These are phyloP conservation scores for Volutella citrinella DNA, from an alignment of 2,329 filamentous ascomycete species.

Conservation along the genomic window DNA sequence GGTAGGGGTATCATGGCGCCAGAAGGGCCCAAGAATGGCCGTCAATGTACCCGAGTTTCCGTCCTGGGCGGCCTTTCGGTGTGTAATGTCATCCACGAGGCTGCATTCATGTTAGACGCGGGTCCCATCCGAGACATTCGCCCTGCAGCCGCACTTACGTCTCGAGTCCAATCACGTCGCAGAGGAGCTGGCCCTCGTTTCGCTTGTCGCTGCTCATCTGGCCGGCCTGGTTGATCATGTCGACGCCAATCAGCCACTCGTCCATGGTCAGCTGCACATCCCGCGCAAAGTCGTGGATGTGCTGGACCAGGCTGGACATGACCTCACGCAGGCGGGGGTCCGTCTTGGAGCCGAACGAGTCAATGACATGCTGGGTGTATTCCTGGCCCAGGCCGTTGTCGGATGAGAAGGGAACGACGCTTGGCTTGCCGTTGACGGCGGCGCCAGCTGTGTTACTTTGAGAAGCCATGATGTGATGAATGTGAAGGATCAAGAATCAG, in stretches of 20 bases:
- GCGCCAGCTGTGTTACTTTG: too few relatives aligned
- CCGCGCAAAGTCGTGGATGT: constrained; percentile 78
- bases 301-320: constrained; percentile 64
- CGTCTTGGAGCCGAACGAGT: constrained; percentile 70
- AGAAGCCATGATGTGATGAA: too few relatives aligned
- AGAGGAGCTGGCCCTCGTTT: constrained; percentile 72
- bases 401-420: constrained; percentile 40
- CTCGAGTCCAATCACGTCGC: constrained; percentile 72
- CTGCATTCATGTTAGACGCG: too few relatives aligned
- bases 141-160: constrained; percentile 50
- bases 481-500: constrained; percentile 13
- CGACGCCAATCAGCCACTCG: constrained; percentile 73
- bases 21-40: constrained; percentile 83
- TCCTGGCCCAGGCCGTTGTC: constrained; percentile 33
- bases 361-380: constrained; percentile 73
- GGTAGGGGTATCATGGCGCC: constrained; percentile 68
- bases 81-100: constrained; percentile 79
- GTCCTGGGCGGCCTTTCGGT: constrained; percentile 48
- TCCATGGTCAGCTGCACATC: constrained; percentile 77
- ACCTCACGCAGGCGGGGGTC: constrained; percentile 65
- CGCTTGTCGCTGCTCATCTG: constrained; percentile 66
- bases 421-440: constrained; percentile 33
- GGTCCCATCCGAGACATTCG: too few relatives aligned
- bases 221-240: constrained; percentile 57
- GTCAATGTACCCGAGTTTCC: constrained; percentile 61